Percentiles rank a stretch among this genome's conserved stretches.
These are phyloP conservation scores for Prunus fruticosa DNA, from an alignment of 306 rosid species.

Conservation along the genomic window DNA sequence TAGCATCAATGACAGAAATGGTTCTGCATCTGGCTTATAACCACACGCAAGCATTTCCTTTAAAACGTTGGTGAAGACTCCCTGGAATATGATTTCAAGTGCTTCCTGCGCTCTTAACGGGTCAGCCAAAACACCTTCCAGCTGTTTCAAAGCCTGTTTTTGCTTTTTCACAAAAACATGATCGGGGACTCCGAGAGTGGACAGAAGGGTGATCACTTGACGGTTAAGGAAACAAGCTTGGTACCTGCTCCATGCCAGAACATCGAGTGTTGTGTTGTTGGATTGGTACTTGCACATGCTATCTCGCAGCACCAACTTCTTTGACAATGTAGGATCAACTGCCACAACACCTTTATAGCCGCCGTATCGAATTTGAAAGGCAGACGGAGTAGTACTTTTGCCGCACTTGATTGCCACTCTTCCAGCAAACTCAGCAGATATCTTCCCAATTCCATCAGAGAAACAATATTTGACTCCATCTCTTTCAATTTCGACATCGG, in stretches of 20 bases:
- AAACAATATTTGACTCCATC: constrained; percentile 18
- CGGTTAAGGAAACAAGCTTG: constrained; percentile 45
- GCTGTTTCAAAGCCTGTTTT: constrained; percentile 20
- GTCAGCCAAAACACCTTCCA: constrained; percentile 29
- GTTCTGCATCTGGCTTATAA: constrained; percentile 38
- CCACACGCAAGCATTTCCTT: constrained; percentile 40
- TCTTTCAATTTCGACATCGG: constrained; percentile 22
- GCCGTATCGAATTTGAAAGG: constrained; percentile 41
- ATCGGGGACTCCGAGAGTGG: constrained; percentile 32
- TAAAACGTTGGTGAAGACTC: constrained; percentile 24
- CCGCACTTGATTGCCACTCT: constrained; percentile 43
- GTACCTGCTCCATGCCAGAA: constrained; percentile 38
- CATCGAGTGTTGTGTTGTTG: constrained; percentile 22
- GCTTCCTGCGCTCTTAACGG: constrained; percentile 29
- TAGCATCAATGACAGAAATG: constrained; percentile 46
- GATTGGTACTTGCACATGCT: constrained; percentile 47
- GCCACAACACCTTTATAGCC: constrained; percentile 52
- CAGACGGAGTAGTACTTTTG: constrained; percentile 30
- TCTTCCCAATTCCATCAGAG: constrained; percentile 52
- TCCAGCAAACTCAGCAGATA: constrained; percentile 29
- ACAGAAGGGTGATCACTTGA: constrained; percentile 36
- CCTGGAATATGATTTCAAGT: constrained; percentile 26
- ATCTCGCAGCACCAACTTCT: constrained; percentile 30
- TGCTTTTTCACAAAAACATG: constrained; percentile 23
- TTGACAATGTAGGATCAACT: constrained; percentile 32